Evolutionary conservation across 768 basidiomycete genomes (phyloP), one percentile per base, ranked within the genome.

Genomic region (Sporobolomyces phaffii): DNA sequence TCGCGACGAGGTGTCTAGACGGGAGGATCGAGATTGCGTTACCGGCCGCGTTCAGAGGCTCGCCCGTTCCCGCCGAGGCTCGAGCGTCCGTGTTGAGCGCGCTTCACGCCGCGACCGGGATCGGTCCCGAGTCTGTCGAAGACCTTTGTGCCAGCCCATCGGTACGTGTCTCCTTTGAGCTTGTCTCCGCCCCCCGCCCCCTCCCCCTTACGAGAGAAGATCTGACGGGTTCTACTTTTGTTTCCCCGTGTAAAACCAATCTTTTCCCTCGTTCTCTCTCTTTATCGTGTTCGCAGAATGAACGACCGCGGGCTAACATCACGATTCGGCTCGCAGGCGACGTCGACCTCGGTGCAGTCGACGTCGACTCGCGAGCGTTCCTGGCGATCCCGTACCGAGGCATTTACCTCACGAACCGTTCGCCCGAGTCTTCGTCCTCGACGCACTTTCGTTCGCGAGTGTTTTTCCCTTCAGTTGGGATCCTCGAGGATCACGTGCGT

Each of bases 401-500:
- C 29, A 57, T 57, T 14, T 57, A 43, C 54, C 24, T 57, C 10
- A 57, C 54, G 41, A 57, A 57, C 40, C 41, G 22, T 14, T 26
- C 26, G 11, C 38, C 54, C 54, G n/a, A n/a, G 5, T 6, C 54
- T 7, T 4, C 24, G 2, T 10, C 40, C 10, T 6, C n/a, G 15
- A 31, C n/a, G 5, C 54, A 57, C 15, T 57, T 24, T 26, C 40
- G 38, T 24, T 57, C 22, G 28, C 54, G 54, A 17, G 41, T 44
- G 8, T 57, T 57, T 26, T 57, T 57, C 41, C 54, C 54, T 3
- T 44, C 40, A 5, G 40, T 43, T 9, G 54, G 54, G 3, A 41
- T 57, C 29, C 54, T 57, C 24, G 54, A 57, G 22, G 54, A 57
- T 31, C 54, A 57, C 9, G 51, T 52, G 20, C 7, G 49, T 13